A percentile compares a stretch with the other conserved stretches of the same genome.
Conservation (phyloP, 306 rosid species). For the Ammopiptanthus mongolicus region DNA sequence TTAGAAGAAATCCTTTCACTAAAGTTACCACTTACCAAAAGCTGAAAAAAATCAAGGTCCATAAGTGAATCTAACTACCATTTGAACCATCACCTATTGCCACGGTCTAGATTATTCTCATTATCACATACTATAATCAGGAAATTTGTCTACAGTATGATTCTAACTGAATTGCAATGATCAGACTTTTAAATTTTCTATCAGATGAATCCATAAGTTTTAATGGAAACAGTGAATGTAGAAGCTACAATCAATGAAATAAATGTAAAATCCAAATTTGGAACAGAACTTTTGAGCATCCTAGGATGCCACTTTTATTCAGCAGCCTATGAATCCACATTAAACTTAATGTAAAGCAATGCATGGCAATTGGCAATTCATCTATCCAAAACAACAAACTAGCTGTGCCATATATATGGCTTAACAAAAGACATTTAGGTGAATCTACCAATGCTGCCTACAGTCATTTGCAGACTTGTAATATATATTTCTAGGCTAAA, state of each 20-base stretch:
- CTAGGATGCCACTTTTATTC: neutral
- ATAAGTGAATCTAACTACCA: neutral
- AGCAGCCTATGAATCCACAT: neutral
- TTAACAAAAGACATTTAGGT: neutral
- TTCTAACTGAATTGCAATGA: neutral
- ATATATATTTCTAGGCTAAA: neutral
- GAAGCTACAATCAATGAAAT: neutral
- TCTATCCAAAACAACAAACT: neutral
- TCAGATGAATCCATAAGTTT: neutral
- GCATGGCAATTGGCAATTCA: neutral
- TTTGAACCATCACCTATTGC: neutral
- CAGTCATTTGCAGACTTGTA: neutral
- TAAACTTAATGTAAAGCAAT: neutral
- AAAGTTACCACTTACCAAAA: neutral
- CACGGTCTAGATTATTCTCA: neutral
- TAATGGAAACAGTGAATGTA: neutral
- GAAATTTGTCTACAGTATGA: neutral
- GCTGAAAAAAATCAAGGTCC: neutral
- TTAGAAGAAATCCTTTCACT: neutral
- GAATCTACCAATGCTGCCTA: neutral
- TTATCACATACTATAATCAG: neutral
- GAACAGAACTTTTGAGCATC: neutral
- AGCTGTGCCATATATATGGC: neutral
- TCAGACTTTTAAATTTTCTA: neutral
- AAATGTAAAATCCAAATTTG: neutral